A percentile compares a stretch with the other conserved stretches of the same genome.
These are phyloP conservation scores for Apiospora hydei DNA, from an alignment of 2,329 filamentous ascomycete genomes.

Conservation along the genomic window DNA sequence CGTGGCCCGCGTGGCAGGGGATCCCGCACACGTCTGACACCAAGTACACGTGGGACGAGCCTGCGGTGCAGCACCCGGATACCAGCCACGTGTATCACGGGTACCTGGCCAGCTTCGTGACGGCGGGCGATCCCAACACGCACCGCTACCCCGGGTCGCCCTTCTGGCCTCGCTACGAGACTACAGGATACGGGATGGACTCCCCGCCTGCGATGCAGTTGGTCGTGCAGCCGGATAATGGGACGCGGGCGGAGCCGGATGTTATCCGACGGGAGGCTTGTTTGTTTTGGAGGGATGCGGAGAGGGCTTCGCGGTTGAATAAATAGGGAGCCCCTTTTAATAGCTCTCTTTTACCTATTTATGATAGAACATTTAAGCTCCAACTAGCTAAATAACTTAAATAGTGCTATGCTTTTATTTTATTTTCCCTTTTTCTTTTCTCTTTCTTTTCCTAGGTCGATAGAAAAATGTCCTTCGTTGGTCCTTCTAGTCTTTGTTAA, in stretches of 20 bases:
- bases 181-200: slow-evolving; percentile 35
- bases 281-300: slow-evolving; percentile 45
- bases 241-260: slow-evolving; percentile 43
- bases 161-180: slow-evolving; percentile 39
- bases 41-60: slow-evolving; percentile 47
- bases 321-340: slow-evolving; percentile 34
- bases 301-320: slow-evolving; percentile 44
- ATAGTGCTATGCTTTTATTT: too few relatives aligned
- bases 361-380: too few relatives aligned
- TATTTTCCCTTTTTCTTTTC: too few relatives aligned
- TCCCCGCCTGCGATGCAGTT: slow-evolving; percentile 40
- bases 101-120: slow-evolving; percentile 48
- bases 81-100: slow-evolving; percentile 46
- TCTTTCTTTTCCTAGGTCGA: too few relatives aligned
- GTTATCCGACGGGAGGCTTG: slow-evolving; percentile 43
- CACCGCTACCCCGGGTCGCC: slow-evolving; percentile 31
- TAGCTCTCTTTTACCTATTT: too few relatives aligned
- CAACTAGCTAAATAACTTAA: too few relatives aligned
- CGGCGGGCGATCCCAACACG: slow-evolving; percentile 44
- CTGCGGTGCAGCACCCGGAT: slow-evolving; percentile 44
- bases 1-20: slow-evolving; percentile 44
- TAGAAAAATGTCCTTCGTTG: too few relatives aligned
- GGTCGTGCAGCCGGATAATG: slow-evolving; percentile 40
- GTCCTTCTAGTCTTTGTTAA: too few relatives aligned
- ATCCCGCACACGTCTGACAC: slow-evolving; percentile 48